phyloP scores from a whole-genome alignment of 805 yeast genomes.

The Candida rishiriensis region DNA sequence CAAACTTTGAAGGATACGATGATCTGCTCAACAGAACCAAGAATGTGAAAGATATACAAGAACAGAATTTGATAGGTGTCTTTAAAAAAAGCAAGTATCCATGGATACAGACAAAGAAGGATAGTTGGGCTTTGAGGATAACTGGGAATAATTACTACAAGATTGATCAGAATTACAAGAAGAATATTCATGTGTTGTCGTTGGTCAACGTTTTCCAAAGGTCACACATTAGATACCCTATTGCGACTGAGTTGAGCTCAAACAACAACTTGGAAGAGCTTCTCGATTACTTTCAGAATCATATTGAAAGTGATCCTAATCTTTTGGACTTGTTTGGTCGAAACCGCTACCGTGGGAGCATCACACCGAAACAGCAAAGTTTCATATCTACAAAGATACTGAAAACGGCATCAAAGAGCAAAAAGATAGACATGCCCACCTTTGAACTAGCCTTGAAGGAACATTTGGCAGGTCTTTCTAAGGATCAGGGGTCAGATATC shows the following conservation, averaged over 20 bases:
- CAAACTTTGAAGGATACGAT: conserved; percentile 25
- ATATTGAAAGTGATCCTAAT: conserved; percentile 8
- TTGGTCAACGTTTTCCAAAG: conserved; percentile 8
- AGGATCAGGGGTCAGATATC: conserved; percentile 24
- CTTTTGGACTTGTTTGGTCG: conserved; percentile 3
- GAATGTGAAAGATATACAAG: conserved; percentile 5
- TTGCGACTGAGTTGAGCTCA: conserved; percentile 6
- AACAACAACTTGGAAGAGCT: conserved; percentile 15
- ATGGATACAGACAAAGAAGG: conserved; percentile 18
- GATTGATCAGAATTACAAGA: conserved; percentile 15
- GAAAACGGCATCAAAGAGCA: conserved; percentile 15
- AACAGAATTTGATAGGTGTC: conserved; percentile 10
- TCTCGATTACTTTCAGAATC: conserved; percentile 12
- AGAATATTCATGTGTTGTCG: conserved; percentile 6
- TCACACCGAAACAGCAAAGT: conserved; percentile 21
- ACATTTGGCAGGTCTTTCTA: conserved; percentile 16
- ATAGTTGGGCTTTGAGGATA: conserved; percentile 20
- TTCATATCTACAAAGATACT: conserved; percentile 14
- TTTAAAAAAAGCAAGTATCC: conserved; percentile 10
- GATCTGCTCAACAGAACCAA: conserved; percentile 20
- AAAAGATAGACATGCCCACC: conserved; percentile 17
- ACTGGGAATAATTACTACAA: conserved; percentile 14
- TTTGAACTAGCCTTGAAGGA: conserved; percentile 14
- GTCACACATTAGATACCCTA: conserved; percentile 14
- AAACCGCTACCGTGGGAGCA: conserved; percentile 9